phyloP scores from a whole-genome alignment of 352 stramenopile species.

The Phytophthora meadii region DNA sequence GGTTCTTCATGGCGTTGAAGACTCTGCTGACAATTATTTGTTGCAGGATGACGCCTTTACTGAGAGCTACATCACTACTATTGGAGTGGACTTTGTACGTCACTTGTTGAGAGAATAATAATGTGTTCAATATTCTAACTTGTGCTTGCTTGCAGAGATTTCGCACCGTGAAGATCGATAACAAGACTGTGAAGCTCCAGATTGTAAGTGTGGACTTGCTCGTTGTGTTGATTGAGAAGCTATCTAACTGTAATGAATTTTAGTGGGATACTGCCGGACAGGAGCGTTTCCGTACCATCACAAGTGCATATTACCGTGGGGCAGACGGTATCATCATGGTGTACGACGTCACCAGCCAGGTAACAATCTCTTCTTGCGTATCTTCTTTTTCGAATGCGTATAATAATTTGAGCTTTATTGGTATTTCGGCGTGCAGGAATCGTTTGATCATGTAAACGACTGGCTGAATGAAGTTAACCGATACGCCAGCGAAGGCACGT shows the following conservation, averaged over 20 bases:
- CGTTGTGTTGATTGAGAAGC: background rate
- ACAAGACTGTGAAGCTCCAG: slow-evolving; percentile 99
- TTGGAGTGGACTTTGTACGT: slow-evolving; percentile 95
- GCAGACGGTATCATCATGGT: slow-evolving; percentile 98
- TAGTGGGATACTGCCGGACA: slow-evolving; percentile 99
- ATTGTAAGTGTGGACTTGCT: slow-evolving; percentile 80
- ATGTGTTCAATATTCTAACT: slow-evolving; percentile 5
- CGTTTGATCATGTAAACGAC: slow-evolving; percentile 99
- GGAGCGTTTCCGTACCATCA: slow-evolving; percentile 99
- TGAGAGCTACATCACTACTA: slow-evolving; percentile 98
- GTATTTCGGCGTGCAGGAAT: slow-evolving; percentile 79
- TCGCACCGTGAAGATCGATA: slow-evolving; percentile 98
- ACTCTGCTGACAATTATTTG: slow-evolving; percentile 7
- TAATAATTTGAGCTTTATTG: background rate
- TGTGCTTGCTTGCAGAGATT: slow-evolving; percentile 74
- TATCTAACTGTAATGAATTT: slow-evolving; percentile 8
- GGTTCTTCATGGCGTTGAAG: background rate
- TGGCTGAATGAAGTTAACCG: slow-evolving; percentile 99
- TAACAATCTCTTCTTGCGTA: slow-evolving; percentile 18
- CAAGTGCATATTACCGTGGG: slow-evolving; percentile 98
- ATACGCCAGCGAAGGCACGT: slow-evolving; percentile 98
- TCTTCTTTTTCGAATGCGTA: no score
- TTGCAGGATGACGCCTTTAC: slow-evolving; percentile 96
- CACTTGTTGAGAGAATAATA: background rate
- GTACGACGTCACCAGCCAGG: slow-evolving; percentile 98